Evolutionary conservation across 2,329 filamentous ascomycete species (phyloP), one percentile per base, ranked within the genome.

Genomic region (Fusarium xylarioides): DNA sequence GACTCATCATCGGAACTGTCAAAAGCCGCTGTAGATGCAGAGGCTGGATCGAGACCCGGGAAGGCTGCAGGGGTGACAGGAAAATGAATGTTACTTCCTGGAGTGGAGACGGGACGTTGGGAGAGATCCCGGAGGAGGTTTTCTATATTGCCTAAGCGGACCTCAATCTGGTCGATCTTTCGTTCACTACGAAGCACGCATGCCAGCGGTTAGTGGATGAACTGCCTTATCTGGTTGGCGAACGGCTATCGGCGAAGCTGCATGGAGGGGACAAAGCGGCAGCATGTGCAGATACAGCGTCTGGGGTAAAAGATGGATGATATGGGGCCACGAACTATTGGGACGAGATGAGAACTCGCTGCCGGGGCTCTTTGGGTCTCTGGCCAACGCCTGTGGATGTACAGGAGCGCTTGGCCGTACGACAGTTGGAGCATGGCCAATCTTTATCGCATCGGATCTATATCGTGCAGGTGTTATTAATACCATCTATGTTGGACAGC

Each of bases 361-460:
- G 87, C 44, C 87, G 83, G 49, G 83, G 81, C 75, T 89, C 87
- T 76, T 86, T 88, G 32, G 87, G 86, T 66, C 86, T 85, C 75
- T 89, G 87, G 12, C 86, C 86, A 18, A 83, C 81, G 7, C 88
- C 87, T 1, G 86, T 88, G 9, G 87, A 89, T 65, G 86, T 88
- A 76, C 88, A 90, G 18, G 82, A 76, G 14, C 88, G 83, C 69
- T 85, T 86, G 34, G 87, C 86, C 30, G 84, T 87, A 38, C 85
- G 84, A 75, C 88, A 90, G 74, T 89, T 90, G 58, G 87, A 86
- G 77, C 88, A 90, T 32, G 88, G 88, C 69, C 84, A 85, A 44
- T 88, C 86, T 78, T 88, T 89, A 76, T 90, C 87, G 76, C 88
- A 90, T 52, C 87, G 86, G 63, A 90, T 88, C 88, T 90, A 71